A percentile compares a stretch with the other conserved stretches of the same genome.
These are phyloP conservation scores for Lentinula lateritia DNA, from an alignment of 768 basidiomycete genomes.

Conservation along the genomic window DNA sequence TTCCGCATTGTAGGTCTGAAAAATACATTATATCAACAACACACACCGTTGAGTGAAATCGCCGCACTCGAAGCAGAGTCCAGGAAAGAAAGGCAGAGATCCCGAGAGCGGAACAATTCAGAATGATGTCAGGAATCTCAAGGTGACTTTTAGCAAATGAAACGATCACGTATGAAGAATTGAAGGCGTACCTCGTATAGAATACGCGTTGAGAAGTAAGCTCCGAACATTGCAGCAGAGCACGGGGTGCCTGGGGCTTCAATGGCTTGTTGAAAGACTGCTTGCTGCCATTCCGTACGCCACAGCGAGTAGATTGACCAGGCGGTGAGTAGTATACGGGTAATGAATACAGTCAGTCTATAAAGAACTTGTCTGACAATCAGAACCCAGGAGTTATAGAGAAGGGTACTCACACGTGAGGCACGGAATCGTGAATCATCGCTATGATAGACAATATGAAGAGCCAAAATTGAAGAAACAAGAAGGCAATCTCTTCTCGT, in stretches of 20 bases:
- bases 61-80: constrained; percentile 26
- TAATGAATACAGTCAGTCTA: constrained; percentile 43
- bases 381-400: too few species aligned
- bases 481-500: constrained; percentile 42
- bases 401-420: constrained; percentile 39
- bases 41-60: neutral
- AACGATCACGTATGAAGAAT: neutral
- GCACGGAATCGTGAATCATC: constrained; percentile 45
- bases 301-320: constrained; percentile 51
- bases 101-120: constrained; percentile 37
- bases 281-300: constrained; percentile 31
- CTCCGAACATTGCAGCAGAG: constrained; percentile 38
- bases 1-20: constrained; percentile 34
- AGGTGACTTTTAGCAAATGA: neutral
- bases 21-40: neutral
- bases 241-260: constrained; percentile 38
- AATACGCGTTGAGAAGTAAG: constrained; percentile 35
- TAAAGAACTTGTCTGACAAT: too few species aligned
- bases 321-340: constrained; percentile 37
- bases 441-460: constrained; percentile 44
- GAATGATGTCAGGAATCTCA: constrained; percentile 44
- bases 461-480: constrained; percentile 51
- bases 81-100: constrained; percentile 39
- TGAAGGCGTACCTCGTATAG: constrained; percentile 33
- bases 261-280: constrained; percentile 32